Conservation (phyloP, 495 filamentous ascomycete species). For the Jackrogersella multiformis region DNA sequence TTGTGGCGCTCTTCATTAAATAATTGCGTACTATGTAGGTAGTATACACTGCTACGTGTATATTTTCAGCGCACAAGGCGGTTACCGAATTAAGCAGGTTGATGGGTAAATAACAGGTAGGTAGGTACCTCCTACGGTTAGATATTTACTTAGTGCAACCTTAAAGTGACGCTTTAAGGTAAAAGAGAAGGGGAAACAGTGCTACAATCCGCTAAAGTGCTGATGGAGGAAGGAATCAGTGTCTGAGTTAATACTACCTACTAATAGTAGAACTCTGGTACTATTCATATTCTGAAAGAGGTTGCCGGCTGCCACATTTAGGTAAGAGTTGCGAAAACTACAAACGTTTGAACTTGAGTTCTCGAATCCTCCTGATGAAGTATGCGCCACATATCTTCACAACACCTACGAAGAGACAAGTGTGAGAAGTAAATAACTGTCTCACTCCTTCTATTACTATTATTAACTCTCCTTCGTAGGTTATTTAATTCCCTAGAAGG, state of each 20-base stretch:
- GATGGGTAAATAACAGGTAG: background rate
- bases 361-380: conserved; percentile 30
- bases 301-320: conserved; percentile 25
- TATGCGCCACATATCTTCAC: conserved; percentile 10
- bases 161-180: too few species aligned
- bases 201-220: conserved; percentile 24
- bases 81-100: conserved; percentile 22
- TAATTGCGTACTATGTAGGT: too few species aligned
- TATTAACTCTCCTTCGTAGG: background rate
- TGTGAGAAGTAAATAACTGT: background rate
- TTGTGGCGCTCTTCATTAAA: conserved; percentile 43
- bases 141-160: too few species aligned
- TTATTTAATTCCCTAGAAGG: conserved; percentile 22
- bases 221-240: conserved; percentile 8
- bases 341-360: conserved; percentile 33
- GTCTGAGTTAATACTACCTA: conserved; percentile 4
- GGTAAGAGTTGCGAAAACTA: conserved; percentile 20
- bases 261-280: conserved; percentile 4
- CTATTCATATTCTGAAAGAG: too few species aligned
- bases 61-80: conserved; percentile 34
- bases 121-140: too few species aligned
- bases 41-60: too few species aligned
- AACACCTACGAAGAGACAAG: conserved; percentile 1
- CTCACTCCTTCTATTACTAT: background rate
- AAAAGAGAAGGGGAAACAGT: conserved; percentile 4